These are phyloP conservation scores for Saccharomyces eubayanus DNA, from an alignment of 805 yeast genomes.

Conservation along the genomic window DNA sequence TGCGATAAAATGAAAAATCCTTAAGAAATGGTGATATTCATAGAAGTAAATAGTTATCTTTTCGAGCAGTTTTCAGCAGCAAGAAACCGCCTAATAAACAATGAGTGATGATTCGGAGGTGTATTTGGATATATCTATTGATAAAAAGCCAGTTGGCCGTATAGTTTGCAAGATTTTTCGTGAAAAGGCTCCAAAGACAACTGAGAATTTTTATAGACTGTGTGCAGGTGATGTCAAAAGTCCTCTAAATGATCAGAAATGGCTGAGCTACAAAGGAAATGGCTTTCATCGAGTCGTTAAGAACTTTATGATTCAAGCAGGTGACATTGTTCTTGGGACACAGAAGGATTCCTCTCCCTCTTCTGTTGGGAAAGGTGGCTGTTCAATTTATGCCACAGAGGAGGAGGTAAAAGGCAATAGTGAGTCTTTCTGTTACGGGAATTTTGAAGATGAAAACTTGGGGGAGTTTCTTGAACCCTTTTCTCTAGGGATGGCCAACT, in stretches of 20 bases:
- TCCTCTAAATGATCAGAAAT: conserved; percentile 18
- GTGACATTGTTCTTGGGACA: conserved; percentile 44
- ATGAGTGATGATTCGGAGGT: conserved; percentile 6
- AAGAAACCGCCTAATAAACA: neutral
- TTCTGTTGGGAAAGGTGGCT: conserved; percentile 38
- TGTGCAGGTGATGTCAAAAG: conserved; percentile 33
- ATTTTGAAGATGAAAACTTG: conserved; percentile 52
- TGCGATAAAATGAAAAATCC: neutral
- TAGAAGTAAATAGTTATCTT: neutral
- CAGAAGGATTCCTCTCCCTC: conserved; percentile 16
- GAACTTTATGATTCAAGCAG: conserved; percentile 66
- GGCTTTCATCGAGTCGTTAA: conserved; percentile 56
- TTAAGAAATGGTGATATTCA: neutral
- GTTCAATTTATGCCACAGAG: conserved; percentile 34
- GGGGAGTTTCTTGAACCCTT: conserved; percentile 36
- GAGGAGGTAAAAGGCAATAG: conserved; percentile 11
- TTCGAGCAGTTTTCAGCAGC: neutral
- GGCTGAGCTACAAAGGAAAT: conserved; percentile 35
- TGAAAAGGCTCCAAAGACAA: conserved; percentile 48
- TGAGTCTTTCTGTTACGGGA: conserved; percentile 28
- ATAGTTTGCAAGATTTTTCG: conserved; percentile 48
- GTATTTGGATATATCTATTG: conserved; percentile 48
- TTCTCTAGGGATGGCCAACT: conserved; percentile 58
- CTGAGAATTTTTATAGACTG: conserved; percentile 42
- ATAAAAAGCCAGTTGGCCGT: conserved; percentile 41